Conservation (phyloP, 2,329 filamentous ascomycete species). For the Aureobasidium namibiae region DNA sequence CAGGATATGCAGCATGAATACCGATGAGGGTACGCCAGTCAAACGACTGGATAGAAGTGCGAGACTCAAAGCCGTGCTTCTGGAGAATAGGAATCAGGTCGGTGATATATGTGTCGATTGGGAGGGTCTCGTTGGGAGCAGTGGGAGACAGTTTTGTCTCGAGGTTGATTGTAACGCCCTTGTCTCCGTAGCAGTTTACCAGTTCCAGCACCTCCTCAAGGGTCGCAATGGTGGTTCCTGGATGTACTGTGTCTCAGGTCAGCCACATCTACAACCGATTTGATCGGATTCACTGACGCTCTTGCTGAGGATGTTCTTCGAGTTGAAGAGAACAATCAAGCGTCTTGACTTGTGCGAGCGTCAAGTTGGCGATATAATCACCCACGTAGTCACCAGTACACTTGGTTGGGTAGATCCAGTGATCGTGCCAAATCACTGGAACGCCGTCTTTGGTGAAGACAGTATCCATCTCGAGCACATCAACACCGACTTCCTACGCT, state of each 20-base stretch:
- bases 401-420: neutral
- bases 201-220: neutral
- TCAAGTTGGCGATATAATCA: neutral
- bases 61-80: neutral
- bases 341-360: neutral
- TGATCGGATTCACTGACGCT: neutral
- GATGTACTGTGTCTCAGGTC: neutral
- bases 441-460: neutral
- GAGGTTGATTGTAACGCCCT: neutral
- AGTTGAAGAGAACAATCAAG: neutral
- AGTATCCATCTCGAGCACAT: conserved; percentile 3
- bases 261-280: neutral
- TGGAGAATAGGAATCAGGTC: neutral
- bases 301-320: neutral
- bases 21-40: neutral
- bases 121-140: neutral
- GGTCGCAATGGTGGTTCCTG: neutral
- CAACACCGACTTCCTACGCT: neutral
- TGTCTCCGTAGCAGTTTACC: neutral
- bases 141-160: neutral
- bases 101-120: neutral
- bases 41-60: neutral
- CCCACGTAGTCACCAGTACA: neutral
- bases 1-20: neutral
- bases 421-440: neutral